Evolutionary conservation across 2,329 filamentous ascomycete genomes (phyloP), one percentile per base, ranked within the genome.

Genomic region (Penicillium sp.): DNA sequence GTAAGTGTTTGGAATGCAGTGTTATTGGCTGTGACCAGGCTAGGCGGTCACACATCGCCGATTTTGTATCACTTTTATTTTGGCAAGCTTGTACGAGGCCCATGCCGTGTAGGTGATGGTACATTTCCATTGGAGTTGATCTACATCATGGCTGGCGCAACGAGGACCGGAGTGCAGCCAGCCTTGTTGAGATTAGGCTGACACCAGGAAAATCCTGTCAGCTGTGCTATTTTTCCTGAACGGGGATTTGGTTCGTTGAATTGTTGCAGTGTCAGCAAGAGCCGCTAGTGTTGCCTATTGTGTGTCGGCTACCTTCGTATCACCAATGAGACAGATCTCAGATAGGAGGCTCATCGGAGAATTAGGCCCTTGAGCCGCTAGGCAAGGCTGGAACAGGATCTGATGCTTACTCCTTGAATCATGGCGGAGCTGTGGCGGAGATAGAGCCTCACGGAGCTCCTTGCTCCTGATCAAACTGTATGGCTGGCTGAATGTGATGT

Each of bases 371-470:
- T 20, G 40, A 26, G 45, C 42, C 45, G 29, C 12, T 26, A 15
- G 18, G 23, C 29, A 54, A 35, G 45, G 29, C 48, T 53, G 33
- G 44, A 56, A 40, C 20, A 45, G 14, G 35, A 41, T 31, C 11
- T 22, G 15, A 29, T 42, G 35, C 25, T 18, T 50, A 31, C 23
- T 31, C 25, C 41, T 27, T 14, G 41, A 35, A 42, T 29, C 49
- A n/a, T 11, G 6, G 29, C 51, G 58, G 51, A 51, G 33, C 48
- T 46, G 45, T 15, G 22, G 18, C 58, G 53, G 58, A 54, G 50
- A 52, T 56, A 15, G 33, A 54, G 51, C 26, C 45, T 53, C 44
- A 48, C 26, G 45, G 49, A 51, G 54, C 20, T 55, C 53, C 51
- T 35, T 48, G 45, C 37, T 44, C 37, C 14, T 44, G n/a, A 41